These are phyloP conservation scores for Ceratocystis alfenasii DNA, from an alignment of 2,329 filamentous ascomycete species.

Conservation along the genomic window DNA sequence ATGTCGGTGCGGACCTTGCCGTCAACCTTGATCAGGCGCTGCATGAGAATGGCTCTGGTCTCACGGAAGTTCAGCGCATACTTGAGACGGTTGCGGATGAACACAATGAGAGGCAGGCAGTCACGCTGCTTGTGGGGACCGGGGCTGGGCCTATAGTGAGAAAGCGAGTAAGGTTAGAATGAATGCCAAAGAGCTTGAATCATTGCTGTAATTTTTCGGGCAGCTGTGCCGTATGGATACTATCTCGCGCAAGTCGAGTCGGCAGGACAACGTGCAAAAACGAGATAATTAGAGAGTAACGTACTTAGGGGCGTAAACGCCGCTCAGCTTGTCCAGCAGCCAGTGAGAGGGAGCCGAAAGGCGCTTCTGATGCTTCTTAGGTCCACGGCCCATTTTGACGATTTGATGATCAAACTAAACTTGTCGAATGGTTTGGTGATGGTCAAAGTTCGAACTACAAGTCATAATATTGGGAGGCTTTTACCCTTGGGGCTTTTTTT, in stretches of 20 bases:
- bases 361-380: conserved; percentile 99
- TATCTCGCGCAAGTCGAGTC: not conserved
- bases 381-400: conserved; percentile 54
- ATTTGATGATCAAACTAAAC: conserved; percentile 26
- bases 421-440: conserved; percentile 22
- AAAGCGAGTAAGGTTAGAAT: conserved; percentile 14
- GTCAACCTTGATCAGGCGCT: conserved; percentile 99
- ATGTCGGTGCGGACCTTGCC: conserved; percentile 98
- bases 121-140: conserved; percentile 99
- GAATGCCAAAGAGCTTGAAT: no score
- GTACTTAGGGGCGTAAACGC: conserved; percentile 57
- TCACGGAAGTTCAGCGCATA: conserved; percentile 98
- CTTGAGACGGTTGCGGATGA: conserved; percentile 94
- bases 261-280: not conserved
- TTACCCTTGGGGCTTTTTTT: not conserved
- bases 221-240: no score
- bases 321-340: conserved; percentile 99
- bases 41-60: conserved; percentile 96
- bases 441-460: not conserved
- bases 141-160: conserved; percentile 42
- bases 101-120: conserved; percentile 97
- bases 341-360: conserved; percentile 98
- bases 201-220: no score
- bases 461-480: not conserved
- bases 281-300: not conserved